Base-by-base conservation (phyloP, 1,284 basidiomycete genomes). In the Puccinia novopanici region DNA sequence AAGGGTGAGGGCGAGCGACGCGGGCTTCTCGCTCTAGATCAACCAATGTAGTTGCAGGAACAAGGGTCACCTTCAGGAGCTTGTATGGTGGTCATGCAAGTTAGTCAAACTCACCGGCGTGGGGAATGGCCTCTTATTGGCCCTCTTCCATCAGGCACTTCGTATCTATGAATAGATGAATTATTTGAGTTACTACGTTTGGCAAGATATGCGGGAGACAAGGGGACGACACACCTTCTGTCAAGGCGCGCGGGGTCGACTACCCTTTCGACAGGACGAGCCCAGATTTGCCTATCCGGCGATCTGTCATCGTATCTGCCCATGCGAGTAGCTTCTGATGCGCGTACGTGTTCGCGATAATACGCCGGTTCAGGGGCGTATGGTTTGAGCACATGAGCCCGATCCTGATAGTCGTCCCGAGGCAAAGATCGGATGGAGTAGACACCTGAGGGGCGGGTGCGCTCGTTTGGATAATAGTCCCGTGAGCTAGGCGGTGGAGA, bases 401-500 rank as follows among this genome's bases (percentile, higher is more conserved):
- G 67, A 70, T 24, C 45, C 2, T 70, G 24, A 22, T 70, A 34
- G 48, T 70, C 67, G 30, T 48, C 48, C 40, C 48, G 67, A 4
- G 67, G 67, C 10, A 24, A 19, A 30, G 42, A 34, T 50, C 67
- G 67, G 67, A 30, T 50, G 45, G 67, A n/a, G 45, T 70, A 70
- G 5, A 40, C n/a, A 52, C 13, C 67, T 10, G 24, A 24, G 22
- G 42, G n/a, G 40, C 45, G 67, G 19, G 48, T 70, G 48, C 67
- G 67, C 1, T 70, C 67, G 17, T 8, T 50, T 5, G 30, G 13
- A n/a, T 70, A 50, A 50, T 70, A 34, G 17, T 70, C 67, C 3
- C 67, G 67, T 15, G 67, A 70, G 42, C n/a, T 24, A 40, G 67
- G 67, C n/a, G 67, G 65, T 10, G 65, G 67, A 34, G 67, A 70